Conservation (phyloP, 2,329 filamentous ascomycete genomes). For the Amphichorda felina region DNA sequence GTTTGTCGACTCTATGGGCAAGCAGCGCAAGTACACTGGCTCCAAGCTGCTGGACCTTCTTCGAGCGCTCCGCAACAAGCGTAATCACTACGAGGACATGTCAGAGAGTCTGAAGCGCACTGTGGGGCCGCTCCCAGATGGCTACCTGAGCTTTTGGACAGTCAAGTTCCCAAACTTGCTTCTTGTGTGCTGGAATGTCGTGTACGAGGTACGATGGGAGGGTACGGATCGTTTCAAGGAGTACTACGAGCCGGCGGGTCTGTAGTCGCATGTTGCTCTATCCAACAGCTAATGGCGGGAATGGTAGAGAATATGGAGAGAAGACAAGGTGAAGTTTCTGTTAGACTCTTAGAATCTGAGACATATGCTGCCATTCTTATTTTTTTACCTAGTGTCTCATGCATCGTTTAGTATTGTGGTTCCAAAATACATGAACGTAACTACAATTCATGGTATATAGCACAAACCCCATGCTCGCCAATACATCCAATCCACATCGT, state of each 20-base stretch:
- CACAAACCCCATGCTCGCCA: too few relatives aligned
- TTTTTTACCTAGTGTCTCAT: too few relatives aligned
- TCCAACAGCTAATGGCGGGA: not conserved
- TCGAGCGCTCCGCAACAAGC: constrained; percentile 86
- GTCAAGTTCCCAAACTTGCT: constrained; percentile 66
- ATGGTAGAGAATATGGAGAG: too few relatives aligned
- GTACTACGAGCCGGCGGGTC: constrained; percentile 48
- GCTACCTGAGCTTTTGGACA: constrained; percentile 79
- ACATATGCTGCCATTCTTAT: too few relatives aligned
- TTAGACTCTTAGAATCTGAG: too few relatives aligned
- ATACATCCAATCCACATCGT: too few relatives aligned
- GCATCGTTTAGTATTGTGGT: too few relatives aligned
- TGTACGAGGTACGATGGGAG: constrained; percentile 54
- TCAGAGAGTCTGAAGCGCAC: constrained; percentile 57
- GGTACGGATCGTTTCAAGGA: constrained; percentile 55
- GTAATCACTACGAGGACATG: constrained; percentile 97
- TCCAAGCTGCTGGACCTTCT: constrained; percentile 74
- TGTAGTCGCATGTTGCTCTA: constrained; percentile 9
- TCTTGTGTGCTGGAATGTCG: constrained; percentile 66
- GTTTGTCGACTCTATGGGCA: constrained; percentile 82
- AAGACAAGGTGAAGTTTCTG: too few relatives aligned
- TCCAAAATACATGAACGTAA: too few relatives aligned
- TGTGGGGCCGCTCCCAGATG: constrained; percentile 66
- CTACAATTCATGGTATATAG: too few relatives aligned
- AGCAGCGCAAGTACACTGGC: constrained; percentile 91